Evolutionary conservation across 2,329 filamentous ascomycete species (phyloP).

Genomic region (Ceratocystis smalleyi): DNA sequence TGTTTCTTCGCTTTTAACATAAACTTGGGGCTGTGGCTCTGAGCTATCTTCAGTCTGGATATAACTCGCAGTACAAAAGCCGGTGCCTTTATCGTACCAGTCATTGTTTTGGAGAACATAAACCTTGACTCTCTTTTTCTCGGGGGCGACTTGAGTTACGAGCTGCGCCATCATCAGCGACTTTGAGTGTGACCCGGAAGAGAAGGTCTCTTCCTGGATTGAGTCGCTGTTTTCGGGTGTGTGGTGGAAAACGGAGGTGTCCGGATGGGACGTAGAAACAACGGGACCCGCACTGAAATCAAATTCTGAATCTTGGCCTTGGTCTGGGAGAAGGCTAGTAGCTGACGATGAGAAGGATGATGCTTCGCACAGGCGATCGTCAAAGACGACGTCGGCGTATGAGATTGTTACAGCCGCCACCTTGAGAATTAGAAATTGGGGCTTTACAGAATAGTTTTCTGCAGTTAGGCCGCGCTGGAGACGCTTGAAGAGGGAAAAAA

Average conservation of each 20-base stretch:
- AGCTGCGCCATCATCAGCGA: conserved; percentile 56
- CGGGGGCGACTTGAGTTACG: conserved; percentile 49
- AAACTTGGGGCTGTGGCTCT: conserved; percentile 70
- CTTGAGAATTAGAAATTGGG: conserved; percentile 5
- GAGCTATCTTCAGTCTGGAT: conserved; percentile 44
- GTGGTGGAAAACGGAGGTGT: conserved; percentile 3
- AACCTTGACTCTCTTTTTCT: conserved; percentile 80
- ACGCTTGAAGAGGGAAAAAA: not conserved
- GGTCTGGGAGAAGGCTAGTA: not conserved
- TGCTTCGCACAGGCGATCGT: conserved; percentile 15
- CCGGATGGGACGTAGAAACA: not conserved
- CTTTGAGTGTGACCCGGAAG: conserved; percentile 31
- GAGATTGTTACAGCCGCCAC: conserved; percentile 14
- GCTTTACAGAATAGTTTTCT: conserved; percentile 11
- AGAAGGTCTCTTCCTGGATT: conserved; percentile 11
- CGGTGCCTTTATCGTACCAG: conserved; percentile 96
- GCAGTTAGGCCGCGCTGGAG: conserved; percentile 1
- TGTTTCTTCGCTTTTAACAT: conserved; percentile 87
- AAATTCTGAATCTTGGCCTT: conserved; percentile 2
- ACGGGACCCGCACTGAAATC: conserved; percentile 2
- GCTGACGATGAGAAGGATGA: conserved; percentile 3
- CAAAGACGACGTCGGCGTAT: conserved; percentile 16
- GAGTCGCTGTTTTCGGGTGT: not conserved
- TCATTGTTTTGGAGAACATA: conserved; percentile 97
- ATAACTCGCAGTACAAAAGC: conserved; percentile 74